Evolutionary conservation across 257 asterid species (phyloP), one percentile per base, ranked within the genome.

Genomic region (Fraxinus anomala): DNA sequence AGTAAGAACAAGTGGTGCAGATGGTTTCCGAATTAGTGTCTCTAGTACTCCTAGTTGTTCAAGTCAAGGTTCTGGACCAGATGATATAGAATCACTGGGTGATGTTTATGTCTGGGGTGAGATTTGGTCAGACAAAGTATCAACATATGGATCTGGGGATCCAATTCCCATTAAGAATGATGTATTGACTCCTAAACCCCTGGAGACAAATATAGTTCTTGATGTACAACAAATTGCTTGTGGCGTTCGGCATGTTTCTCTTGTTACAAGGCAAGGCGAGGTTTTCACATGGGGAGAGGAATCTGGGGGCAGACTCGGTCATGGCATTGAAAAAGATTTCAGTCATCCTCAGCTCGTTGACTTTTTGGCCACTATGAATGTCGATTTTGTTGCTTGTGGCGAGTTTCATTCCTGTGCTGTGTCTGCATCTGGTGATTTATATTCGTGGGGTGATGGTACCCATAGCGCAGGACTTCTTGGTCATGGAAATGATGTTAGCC

Each of bases 101-200:
- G 99, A 95, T 84, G 97, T 95, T 76, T 95, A 88, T 80, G 87
- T 95, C 16, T 95, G 99, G 99, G 99, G 99, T 28, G 94, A 90
- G 78, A 81, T 95, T 79, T 93, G 97, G 98, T 85, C 85, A 2
- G 99, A 95, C 71, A 96, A 91, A 34, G 56, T 74, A 12, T 84
- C 84, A 36, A 82, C 74, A 2, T 92, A 92, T 37, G 88, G 88
- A 72, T 77, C 79, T 44, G 97, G 97, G 70, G 89, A 86, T 75
- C 87, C 91, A 17, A 68, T 88, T 56, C 85, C 97, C 0, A 61
- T 84, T 30, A 94, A 87, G 84, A 76, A 3, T 21, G 99, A 95
- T 74, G 90, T 91, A 8, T 81, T 91, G 31, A 82, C 84, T 79
- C 99, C 99, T 12, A 91, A 86, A 82, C 92, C 91, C 0, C 77